Base-by-base conservation (phyloP, 495 filamentous ascomycete genomes). In the Podospora appendiculata region DNA sequence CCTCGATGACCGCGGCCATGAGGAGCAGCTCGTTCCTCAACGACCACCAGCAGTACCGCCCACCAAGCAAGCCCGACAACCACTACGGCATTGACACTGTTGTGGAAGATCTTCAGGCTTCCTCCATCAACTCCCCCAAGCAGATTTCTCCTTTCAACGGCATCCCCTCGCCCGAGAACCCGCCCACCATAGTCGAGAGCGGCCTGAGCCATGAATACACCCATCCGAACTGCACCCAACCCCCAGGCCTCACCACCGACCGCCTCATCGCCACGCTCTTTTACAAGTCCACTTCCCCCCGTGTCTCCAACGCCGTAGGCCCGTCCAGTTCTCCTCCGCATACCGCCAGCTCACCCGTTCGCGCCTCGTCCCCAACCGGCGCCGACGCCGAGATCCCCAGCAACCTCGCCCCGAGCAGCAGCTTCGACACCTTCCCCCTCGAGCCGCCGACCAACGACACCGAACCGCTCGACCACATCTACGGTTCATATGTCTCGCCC, bases 31-130 rank as follows among this genome's bases (percentile, higher is more conserved):
- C 84, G 35, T 87, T 85, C 66, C 75, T 89, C 36, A 74, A 81
- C 45, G 85, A 87, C 51, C 84, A 87, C 54, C 84, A 87, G 60
- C 85, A 89, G 55, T 89, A 89, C 58, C 86, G 84, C 48, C 78
- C 84, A 10, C 79, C 80, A 11, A 71, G 71, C 53, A 69, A 70
- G 56, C 66, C 62, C 18, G 77, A 79, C 45, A 70, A 63, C 51
- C 73, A 78, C 54, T 73, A 79, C 57, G 75, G 72, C 19, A 79
- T 79, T 46, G 78, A 79, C 54, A 76, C 74, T 32, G 76, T 79
- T 13, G 71, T 81, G 16, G 77, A 81, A 55, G 70, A 75, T 44
- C 58, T 73, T 34, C 64, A 67, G 47, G 58, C 60, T 11, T 52
- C 58, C 47, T 53, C 50, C 43, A 65, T 65, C 54, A 68, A 64